A percentile compares a stretch with the other conserved stretches of the same genome.
Conservation (phyloP, 352 stramenopile species). For the Phytopythium kandeliae region DNA sequence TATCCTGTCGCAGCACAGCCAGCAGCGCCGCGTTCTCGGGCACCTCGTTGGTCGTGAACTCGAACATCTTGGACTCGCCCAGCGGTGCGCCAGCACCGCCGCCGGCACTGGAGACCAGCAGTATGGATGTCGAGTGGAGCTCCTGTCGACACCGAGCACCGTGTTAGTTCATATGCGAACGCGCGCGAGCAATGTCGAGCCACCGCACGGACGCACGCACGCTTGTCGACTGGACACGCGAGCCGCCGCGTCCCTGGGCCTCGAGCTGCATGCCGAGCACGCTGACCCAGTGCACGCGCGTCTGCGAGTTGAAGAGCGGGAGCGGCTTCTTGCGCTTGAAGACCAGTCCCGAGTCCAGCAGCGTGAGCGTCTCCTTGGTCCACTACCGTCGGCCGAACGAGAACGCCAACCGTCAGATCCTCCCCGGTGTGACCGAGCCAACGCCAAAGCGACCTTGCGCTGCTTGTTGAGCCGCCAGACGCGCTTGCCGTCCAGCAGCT, state of each 20-base stretch:
- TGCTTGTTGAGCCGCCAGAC: slow-evolving; percentile 7
- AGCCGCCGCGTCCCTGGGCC: slow-evolving; percentile 7
- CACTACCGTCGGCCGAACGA: slow-evolving; percentile 22
- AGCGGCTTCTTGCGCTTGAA: slow-evolving; percentile 26
- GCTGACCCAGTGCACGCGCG: slow-evolving; percentile 19
- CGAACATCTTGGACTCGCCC: slow-evolving; percentile 20
- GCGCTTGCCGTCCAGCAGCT: slow-evolving; percentile 5
- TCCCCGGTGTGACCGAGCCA: too few species aligned
- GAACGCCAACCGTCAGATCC: too few species aligned
- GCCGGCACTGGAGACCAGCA: slow-evolving; percentile 24
- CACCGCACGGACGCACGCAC: too few species aligned
- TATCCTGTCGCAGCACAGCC: slow-evolving; percentile 7
- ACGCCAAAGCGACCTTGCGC: not conserved
- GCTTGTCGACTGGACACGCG: slow-evolving; percentile 4
- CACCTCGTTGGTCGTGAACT: slow-evolving; percentile 21
- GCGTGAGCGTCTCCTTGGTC: slow-evolving; percentile 25
- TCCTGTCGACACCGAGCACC: slow-evolving; percentile 8
- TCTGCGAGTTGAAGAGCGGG: slow-evolving; percentile 22
- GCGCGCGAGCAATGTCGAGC: not conserved
- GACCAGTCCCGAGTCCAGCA: slow-evolving; percentile 21
- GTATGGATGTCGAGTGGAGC: slow-evolving; percentile 27
- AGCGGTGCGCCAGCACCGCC: too few species aligned
- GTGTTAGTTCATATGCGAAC: not conserved
- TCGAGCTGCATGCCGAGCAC: slow-evolving; percentile 36
- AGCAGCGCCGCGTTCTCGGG: slow-evolving; percentile 20